These are phyloP conservation scores for Fusarium hainanense DNA, from an alignment of 2,329 filamentous ascomycete genomes.

Conservation along the genomic window DNA sequence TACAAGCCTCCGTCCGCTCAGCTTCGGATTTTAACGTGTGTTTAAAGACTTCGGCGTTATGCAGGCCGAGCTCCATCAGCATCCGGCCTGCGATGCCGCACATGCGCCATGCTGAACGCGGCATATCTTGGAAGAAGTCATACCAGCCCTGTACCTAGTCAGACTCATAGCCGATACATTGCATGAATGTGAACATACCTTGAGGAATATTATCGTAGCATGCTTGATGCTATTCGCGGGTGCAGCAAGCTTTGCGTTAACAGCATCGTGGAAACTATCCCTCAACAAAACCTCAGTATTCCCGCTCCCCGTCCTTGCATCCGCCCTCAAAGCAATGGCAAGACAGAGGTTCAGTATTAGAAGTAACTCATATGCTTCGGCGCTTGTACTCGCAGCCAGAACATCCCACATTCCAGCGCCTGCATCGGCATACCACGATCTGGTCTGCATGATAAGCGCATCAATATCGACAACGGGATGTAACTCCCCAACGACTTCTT, in stretches of 20 bases:
- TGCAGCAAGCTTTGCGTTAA: constrained; percentile 30
- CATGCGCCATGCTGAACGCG: constrained; percentile 45
- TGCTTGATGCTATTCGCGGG: constrained; percentile 29
- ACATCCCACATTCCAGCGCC: constrained; percentile 22
- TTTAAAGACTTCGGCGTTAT: constrained; percentile 42
- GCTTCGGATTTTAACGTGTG: constrained; percentile 24
- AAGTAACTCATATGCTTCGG: constrained; percentile 8
- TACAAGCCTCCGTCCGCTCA: constrained; percentile 18
- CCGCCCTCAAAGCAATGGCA: constrained; percentile 20
- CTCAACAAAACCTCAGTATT: constrained; percentile 16
- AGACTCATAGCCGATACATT: neutral
- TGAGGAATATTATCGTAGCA: constrained; percentile 23
- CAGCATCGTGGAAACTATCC: constrained; percentile 29
- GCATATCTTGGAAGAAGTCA: constrained; percentile 42
- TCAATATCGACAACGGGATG: constrained; percentile 29
- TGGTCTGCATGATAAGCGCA: constrained; percentile 6
- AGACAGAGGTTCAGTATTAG: constrained; percentile 25
- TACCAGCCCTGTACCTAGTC: constrained; percentile 25
- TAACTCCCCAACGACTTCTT: constrained; percentile 25
- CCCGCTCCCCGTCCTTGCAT: neutral
- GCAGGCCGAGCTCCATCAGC: constrained; percentile 45
- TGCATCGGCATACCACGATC: constrained; percentile 24
- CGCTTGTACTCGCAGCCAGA: constrained; percentile 10
- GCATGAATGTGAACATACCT: neutral
- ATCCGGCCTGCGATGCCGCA: constrained; percentile 44